Evolutionary conservation across 2,329 filamentous ascomycete species (phyloP).

Genomic region (Waltergamsia citrina): DNA sequence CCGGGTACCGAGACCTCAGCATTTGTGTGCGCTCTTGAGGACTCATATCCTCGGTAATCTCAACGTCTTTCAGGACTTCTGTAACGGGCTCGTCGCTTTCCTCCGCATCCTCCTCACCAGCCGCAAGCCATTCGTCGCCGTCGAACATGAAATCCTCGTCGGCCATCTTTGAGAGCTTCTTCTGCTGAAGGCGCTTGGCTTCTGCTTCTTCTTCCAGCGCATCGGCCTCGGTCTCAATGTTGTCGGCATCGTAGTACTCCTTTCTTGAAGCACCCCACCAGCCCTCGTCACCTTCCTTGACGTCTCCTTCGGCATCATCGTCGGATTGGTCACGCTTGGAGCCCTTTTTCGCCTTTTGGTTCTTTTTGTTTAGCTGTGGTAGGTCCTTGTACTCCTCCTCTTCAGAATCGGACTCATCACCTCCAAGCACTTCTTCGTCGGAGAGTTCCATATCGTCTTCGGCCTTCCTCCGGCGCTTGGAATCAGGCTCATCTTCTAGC

Average conservation of each 20-base stretch:
- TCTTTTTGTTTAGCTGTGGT: constrained; percentile 24
- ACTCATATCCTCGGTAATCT: constrained; percentile 72
- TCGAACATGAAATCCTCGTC: constrained; percentile 93
- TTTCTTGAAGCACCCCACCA: constrained; percentile 84
- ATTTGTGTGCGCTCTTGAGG: constrained; percentile 66
- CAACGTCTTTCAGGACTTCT: constrained; percentile 75
- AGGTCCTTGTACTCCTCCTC: constrained; percentile 22
- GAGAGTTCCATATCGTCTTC: constrained; percentile 59
- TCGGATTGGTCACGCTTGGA: constrained; percentile 26
- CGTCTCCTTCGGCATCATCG: constrained; percentile 46
- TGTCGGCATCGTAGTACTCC: constrained; percentile 89
- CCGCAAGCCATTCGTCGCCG: constrained; percentile 71
- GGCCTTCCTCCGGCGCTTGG: constrained; percentile 66
- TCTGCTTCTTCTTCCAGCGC: constrained; percentile 90
- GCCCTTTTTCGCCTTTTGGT: constrained; percentile 16
- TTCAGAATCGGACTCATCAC: constrained; percentile 31
- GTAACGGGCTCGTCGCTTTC: constrained; percentile 60
- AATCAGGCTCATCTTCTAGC: constrained; percentile 61
- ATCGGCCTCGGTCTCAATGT: constrained; percentile 51
- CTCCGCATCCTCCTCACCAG: constrained; percentile 38
- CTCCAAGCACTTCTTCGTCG: constrained; percentile 51
- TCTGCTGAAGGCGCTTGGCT: constrained; percentile 78
- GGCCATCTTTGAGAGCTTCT: constrained; percentile 80
- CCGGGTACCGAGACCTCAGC: constrained; percentile 75
- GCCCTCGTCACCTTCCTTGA: constrained; percentile 45